phyloP scores from a whole-genome alignment of 2,329 filamentous ascomycete genomes.

The Phialocephala sp. region DNA sequence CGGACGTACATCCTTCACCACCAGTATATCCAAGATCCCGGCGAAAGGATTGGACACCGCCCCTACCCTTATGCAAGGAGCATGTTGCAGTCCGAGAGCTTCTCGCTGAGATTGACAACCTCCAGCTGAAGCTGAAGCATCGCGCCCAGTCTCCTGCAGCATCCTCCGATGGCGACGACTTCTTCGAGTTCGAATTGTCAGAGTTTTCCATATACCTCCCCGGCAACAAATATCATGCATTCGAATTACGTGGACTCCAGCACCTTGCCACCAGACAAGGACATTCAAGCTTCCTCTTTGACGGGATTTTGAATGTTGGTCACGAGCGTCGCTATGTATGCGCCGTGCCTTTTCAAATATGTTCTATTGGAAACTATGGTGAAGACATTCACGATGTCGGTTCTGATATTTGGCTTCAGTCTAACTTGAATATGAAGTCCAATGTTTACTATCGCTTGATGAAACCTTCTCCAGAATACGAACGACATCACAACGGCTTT shows the following conservation, averaged over 20 bases:
- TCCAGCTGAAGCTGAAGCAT: not conserved
- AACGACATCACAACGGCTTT: slow-evolving; percentile 65
- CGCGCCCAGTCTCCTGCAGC: not conserved
- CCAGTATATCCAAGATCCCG: slow-evolving; percentile 25
- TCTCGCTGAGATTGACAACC: slow-evolving; percentile 10
- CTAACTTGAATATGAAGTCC: slow-evolving; percentile 48
- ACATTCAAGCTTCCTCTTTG: slow-evolving; percentile 56
- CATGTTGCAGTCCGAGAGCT: slow-evolving; percentile 25
- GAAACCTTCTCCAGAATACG: slow-evolving; percentile 63
- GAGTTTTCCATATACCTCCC: slow-evolving; percentile 63
- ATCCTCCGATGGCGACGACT: slow-evolving; percentile 20
- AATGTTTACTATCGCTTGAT: slow-evolving; percentile 69
- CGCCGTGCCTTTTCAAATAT: slow-evolving; percentile 58
- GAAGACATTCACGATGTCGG: slow-evolving; percentile 53
- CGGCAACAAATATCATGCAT: slow-evolving; percentile 40
- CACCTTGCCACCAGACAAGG: slow-evolving; percentile 51
- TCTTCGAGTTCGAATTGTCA: slow-evolving; percentile 57
- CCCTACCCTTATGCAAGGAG: slow-evolving; percentile 26
- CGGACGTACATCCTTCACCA: too few species aligned
- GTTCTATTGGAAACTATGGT: slow-evolving; percentile 73
- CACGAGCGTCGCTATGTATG: slow-evolving; percentile 54
- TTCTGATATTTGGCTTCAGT: slow-evolving; percentile 68
- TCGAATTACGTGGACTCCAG: slow-evolving; percentile 62
- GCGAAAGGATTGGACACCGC: slow-evolving; percentile 23
- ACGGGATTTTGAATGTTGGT: slow-evolving; percentile 61